Evolutionary conservation across 768 basidiomycete genomes (phyloP).

Genomic region (Tephrocybe sp.): DNA sequence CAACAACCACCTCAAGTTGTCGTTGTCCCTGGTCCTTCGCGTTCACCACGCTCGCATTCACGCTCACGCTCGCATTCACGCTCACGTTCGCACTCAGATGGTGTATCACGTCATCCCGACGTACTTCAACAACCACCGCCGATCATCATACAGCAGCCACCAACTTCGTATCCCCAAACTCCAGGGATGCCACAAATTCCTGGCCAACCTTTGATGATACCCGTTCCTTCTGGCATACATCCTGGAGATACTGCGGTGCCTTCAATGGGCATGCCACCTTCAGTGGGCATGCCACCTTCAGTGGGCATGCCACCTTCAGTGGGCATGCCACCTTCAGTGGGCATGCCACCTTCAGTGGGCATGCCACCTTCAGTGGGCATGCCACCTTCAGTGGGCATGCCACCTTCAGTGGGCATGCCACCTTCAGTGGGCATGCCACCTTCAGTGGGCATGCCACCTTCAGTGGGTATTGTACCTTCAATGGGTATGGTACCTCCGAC

Average conservation of each 20-base stretch:
- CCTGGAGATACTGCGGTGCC: not conserved
- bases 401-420: not conserved
- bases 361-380: not conserved
- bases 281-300: not conserved
- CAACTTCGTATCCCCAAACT: not conserved
- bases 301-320: not conserved
- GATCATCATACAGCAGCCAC: conserved; percentile 9
- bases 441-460: not conserved
- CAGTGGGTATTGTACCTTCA: not conserved
- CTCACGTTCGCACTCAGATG: not conserved
- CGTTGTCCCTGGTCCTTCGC: not conserved
- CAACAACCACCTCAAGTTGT: conserved; percentile 9
- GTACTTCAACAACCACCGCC: conserved; percentile 5
- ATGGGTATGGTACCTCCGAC: not conserved
- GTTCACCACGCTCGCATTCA: not conserved
- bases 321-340: not conserved
- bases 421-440: not conserved
- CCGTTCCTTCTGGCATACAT: not conserved
- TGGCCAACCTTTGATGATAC: not conserved
- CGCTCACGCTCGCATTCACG: not conserved
- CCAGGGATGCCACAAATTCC: not conserved
- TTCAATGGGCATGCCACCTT: not conserved
- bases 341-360: not conserved
- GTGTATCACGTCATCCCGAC: not conserved
- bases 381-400: not conserved